Evolutionary conservation across 176 grass and related monocot species (phyloP).

Genomic region (Carex pumila): DNA sequence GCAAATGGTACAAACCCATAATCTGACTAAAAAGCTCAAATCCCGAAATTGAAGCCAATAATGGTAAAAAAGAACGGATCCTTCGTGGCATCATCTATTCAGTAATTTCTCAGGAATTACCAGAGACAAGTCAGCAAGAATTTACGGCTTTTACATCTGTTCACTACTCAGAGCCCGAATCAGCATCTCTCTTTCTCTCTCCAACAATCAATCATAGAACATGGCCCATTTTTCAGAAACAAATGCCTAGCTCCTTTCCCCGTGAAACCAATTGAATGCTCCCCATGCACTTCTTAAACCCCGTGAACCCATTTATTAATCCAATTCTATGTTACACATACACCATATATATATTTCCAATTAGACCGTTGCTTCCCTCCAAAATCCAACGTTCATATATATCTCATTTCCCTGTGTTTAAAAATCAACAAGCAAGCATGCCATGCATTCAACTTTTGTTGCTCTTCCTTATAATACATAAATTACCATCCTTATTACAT

Average conservation of each 20-base stretch:
- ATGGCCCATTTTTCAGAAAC: slow-evolving; percentile 5
- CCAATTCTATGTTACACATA: slow-evolving; percentile 19
- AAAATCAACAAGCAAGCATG: neutral
- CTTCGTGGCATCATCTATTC: neutral
- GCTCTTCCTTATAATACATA: neutral
- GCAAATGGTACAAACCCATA: neutral
- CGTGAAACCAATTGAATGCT: slow-evolving; percentile 92
- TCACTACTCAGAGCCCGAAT: neutral
- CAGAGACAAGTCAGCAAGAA: slow-evolving; percentile 3
- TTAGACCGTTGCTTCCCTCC: slow-evolving; percentile 39
- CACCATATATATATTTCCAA: slow-evolving; percentile 49
- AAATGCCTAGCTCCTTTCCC: slow-evolving; percentile 37
- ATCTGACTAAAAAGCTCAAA: slow-evolving; percentile 10
- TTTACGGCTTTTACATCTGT: neutral
- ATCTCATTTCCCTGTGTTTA: neutral
- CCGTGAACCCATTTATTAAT: slow-evolving; percentile 66
- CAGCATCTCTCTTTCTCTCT: slow-evolving; percentile 2
- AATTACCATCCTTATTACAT: neutral
- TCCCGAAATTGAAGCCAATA: slow-evolving; percentile 9
- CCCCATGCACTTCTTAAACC: slow-evolving; percentile 29
- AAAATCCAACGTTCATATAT: slow-evolving; percentile 23
- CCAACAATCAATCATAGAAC: slow-evolving; percentile 13
- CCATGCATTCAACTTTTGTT: neutral
- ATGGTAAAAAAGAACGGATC: slow-evolving; percentile 4
- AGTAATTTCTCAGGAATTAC: slow-evolving; percentile 25